Conservation (phyloP, 2,329 filamentous ascomycete genomes). For the Talaromyces sp. region DNA sequence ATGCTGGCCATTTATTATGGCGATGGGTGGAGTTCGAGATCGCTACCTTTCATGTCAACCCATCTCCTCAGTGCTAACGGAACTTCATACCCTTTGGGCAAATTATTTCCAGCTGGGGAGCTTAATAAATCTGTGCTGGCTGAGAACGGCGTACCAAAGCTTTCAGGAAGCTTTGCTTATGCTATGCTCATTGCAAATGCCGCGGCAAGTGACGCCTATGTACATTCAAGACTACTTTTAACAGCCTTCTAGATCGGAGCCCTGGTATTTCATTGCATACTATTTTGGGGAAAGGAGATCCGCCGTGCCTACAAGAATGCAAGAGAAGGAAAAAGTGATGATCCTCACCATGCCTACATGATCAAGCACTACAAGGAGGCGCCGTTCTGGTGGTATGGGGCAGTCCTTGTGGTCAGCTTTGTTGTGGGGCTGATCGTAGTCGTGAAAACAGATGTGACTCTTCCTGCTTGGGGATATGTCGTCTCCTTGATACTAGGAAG, state of each 20-base stretch:
- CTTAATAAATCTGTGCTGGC: conserved; percentile 40
- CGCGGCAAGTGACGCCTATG: conserved; percentile 55
- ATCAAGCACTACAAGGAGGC: conserved; percentile 56
- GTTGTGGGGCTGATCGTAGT: conserved; percentile 31
- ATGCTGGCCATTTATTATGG: conserved; percentile 59
- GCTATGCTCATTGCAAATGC: conserved; percentile 61
- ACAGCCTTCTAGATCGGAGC: conserved; percentile 60
- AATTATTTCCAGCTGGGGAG: conserved; percentile 40
- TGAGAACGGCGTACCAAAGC: conserved; percentile 50
- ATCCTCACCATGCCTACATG: conserved; percentile 59
- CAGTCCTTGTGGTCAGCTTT: conserved; percentile 33
- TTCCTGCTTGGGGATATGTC: conserved; percentile 38
- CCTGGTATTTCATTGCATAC: conserved; percentile 53
- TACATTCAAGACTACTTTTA: too few relatives aligned
- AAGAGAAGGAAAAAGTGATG: conserved; percentile 47
- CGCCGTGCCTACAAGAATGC: conserved; percentile 52
- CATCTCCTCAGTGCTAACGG: conserved; percentile 47
- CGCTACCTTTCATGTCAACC: conserved; percentile 60
- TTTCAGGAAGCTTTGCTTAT: conserved; percentile 57
- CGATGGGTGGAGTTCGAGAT: conserved; percentile 51
- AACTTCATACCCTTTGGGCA: conserved; percentile 43
- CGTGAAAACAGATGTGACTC: conserved; percentile 34
- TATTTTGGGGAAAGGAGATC: conserved; percentile 62
- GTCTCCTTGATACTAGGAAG: conserved; percentile 34
- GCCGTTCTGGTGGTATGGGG: conserved; percentile 40